A percentile compares a stretch with the other conserved stretches of the same genome.
phyloP scores from a whole-genome alignment of 768 basidiomycete genomes.

The Suillus subaureus region DNA sequence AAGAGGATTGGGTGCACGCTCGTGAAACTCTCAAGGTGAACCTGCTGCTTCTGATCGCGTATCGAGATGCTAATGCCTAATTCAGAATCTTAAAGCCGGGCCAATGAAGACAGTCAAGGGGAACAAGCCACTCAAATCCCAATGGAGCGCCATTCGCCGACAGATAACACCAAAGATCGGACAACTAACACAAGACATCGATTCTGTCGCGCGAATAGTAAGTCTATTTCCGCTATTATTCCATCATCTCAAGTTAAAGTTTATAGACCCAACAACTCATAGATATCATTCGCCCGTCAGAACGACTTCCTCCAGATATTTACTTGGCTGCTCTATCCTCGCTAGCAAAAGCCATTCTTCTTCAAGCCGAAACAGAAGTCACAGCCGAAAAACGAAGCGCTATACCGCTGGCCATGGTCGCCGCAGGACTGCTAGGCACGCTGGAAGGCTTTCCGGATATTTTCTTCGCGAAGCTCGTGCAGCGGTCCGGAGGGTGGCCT shows the following conservation, averaged over 20 bases:
- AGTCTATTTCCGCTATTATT: slow-evolving; percentile 26
- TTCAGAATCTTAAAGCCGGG: slow-evolving; percentile 63
- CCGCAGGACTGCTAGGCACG: slow-evolving; percentile 67
- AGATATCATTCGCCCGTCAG: slow-evolving; percentile 40
- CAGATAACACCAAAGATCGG: slow-evolving; percentile 87
- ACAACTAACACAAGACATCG: slow-evolving; percentile 74
- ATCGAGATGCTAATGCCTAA: slow-evolving; percentile 23
- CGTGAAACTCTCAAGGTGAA: slow-evolving; percentile 55
- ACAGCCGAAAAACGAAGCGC: slow-evolving; percentile 87
- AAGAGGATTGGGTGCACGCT: slow-evolving; percentile 67
- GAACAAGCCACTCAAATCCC: slow-evolving; percentile 52
- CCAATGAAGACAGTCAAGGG: slow-evolving; percentile 67
- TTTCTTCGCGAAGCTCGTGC: slow-evolving; percentile 83
- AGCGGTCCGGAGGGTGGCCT: slow-evolving; percentile 88
- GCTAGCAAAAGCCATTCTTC: slow-evolving; percentile 84
- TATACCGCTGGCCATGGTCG: slow-evolving; percentile 76
- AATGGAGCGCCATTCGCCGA: slow-evolving; percentile 70
- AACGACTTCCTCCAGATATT: slow-evolving; percentile 37
- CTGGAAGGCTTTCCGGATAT: slow-evolving; percentile 65
- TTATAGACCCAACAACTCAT: slow-evolving; percentile 44
- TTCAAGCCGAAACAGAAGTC: slow-evolving; percentile 94
- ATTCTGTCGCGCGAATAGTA: slow-evolving; percentile 66
- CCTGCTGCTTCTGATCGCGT: slow-evolving; percentile 21
- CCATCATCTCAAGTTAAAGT: slow-evolving; percentile 14
- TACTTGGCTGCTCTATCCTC: slow-evolving; percentile 83